Base-by-base conservation (phyloP, 495 filamentous ascomycete genomes). In the Talaromyces liani region DNA sequence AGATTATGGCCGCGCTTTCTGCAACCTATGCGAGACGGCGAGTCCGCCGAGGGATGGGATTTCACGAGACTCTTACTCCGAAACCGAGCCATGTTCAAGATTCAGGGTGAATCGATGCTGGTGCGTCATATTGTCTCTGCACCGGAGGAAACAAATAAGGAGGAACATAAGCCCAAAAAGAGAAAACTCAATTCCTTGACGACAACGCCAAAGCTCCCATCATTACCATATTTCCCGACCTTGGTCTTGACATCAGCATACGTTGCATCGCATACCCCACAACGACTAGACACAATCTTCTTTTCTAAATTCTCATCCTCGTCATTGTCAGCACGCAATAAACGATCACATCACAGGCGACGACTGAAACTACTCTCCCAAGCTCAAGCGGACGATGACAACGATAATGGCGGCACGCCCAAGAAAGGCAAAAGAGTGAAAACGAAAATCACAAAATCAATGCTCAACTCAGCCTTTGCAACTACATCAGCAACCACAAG, bases 231-330 rank as follows among this genome's bases (percentile, higher is more conserved):
- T 66, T 91, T 90, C 69, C 87, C 94, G 22, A 88, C 91, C 54
- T 79, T 91, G 45, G 84, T 98, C 63, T 82, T 98, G 14, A 83
- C 93, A 41, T 89, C 92, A 57, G 87, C 93, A 22, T 98, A 97
- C 75, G 85, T 98, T 4, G 91, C 93, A 64, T 96, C 92, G 4
- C 90, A 93, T 77, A 98, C 91, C 69, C 86, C 90, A 0, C 81
- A 91, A 18, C 78, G 86, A 49, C 83, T 88, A 41, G 94, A 98
- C 73, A 80, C 85, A 2, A 82, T 86, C 31, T 87, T 93, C 69
- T 98, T 98, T 79, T 93, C 88, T 61, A 95, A 92, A 62, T 82
- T 85, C 70, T 85, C 87, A 61, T 85, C 89, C 4, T 84, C 79
- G 0, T 75, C 70, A 31, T 72, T 74, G 65, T 80, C 65, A 34